Evolutionary conservation across 2,329 filamentous ascomycete genomes (phyloP).

Genomic region (Pyricularia sp.): DNA sequence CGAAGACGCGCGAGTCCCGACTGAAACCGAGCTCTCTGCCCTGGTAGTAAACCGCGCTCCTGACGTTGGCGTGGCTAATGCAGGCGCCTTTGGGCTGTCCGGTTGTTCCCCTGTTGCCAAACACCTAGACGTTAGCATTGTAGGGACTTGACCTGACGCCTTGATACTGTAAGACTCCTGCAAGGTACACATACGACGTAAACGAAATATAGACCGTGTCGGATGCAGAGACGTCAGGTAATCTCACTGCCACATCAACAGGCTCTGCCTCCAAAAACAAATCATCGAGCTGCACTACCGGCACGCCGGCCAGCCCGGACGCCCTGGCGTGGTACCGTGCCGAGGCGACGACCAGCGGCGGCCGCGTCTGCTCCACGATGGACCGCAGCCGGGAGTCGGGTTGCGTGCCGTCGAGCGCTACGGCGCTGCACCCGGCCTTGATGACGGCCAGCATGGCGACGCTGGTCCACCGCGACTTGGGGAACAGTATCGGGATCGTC

Average conservation of each 20-base stretch:
- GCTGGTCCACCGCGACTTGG: not conserved
- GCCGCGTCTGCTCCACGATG: not conserved
- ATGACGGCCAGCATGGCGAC: not conserved
- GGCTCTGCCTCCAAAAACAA: not conserved
- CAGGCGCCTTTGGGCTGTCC: slow-evolving; percentile 44
- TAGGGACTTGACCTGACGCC: not conserved
- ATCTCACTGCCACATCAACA: not conserved
- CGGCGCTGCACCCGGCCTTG: not conserved
- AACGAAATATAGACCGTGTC: not conserved
- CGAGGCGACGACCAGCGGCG: not conserved
- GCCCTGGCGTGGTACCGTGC: not conserved
- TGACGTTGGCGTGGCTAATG: slow-evolving; percentile 40
- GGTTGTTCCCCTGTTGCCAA: not conserved
- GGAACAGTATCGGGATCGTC: not conserved
- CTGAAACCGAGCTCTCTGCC: not conserved
- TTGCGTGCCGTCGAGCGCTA: not conserved
- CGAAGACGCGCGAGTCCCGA: slow-evolving; percentile 12
- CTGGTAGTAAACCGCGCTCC: slow-evolving; percentile 52
- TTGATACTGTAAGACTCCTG: not conserved
- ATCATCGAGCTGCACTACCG: not conserved
- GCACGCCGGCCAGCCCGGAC: not conserved
- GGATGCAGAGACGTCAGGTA: not conserved
- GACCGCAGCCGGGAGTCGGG: not conserved
- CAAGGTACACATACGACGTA: not conserved
- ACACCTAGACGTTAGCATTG: not conserved